Conservation (phyloP, 768 basidiomycete species). For the Kwoniella sp. region DNA sequence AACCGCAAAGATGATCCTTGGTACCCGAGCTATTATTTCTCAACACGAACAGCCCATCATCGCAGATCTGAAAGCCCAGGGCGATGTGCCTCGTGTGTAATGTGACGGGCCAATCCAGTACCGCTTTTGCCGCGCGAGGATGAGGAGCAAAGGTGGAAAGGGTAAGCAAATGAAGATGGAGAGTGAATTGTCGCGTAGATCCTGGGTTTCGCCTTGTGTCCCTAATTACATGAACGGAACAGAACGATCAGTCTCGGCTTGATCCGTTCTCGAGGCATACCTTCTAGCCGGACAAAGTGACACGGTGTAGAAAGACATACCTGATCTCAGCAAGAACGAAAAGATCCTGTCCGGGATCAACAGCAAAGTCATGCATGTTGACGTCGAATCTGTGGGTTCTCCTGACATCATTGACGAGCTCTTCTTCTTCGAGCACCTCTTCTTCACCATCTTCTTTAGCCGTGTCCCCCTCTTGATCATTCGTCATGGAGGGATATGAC, state of each 20-base stretch:
- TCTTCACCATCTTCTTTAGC: conserved; percentile 25
- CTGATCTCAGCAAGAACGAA: conserved; percentile 46
- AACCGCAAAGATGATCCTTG: conserved; percentile 38
- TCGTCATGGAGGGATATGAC: not conserved
- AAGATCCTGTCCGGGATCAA: conserved; percentile 54
- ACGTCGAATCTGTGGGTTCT: conserved; percentile 37
- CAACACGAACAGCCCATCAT: conserved; percentile 45
- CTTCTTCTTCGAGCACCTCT: conserved; percentile 22
- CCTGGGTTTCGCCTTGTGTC: not conserved
- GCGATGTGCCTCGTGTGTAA: conserved; percentile 10
- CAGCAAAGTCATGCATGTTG: conserved; percentile 50
- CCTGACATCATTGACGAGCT: conserved; percentile 29
- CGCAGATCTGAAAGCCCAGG: conserved; percentile 48
- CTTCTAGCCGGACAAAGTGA: not conserved
- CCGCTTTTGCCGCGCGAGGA: conserved; percentile 36
- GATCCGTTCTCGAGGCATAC: not conserved
- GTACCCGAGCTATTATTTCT: conserved; percentile 18
- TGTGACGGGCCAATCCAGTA: conserved; percentile 31
- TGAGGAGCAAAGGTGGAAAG: conserved; percentile 49
- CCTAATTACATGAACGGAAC: not conserved
- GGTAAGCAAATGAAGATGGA: conserved; percentile 45
- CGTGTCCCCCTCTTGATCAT: conserved; percentile 5
- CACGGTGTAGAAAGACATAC: conserved; percentile 18
- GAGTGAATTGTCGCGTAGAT: conserved; percentile 13
- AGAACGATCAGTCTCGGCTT: not conserved